phyloP scores from a whole-genome alignment of 2,329 filamentous ascomycete genomes.

The Verticillium longisporum region DNA sequence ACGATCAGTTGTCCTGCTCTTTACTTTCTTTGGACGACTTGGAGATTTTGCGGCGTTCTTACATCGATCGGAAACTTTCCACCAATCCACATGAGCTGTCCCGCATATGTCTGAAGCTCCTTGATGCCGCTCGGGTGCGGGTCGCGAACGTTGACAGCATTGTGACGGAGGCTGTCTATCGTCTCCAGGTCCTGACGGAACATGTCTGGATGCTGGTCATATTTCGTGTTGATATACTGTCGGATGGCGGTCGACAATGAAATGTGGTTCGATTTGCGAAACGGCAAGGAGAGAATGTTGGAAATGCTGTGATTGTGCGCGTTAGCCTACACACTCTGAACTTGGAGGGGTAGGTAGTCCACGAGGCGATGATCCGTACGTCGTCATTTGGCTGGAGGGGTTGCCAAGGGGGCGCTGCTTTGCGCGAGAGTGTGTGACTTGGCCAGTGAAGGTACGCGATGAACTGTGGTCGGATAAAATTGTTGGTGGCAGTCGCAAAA shows the following conservation, averaged over 20 bases:
- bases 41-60: slow-evolving; percentile 19
- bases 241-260: slow-evolving; percentile 78
- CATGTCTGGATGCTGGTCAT: slow-evolving; percentile 98
- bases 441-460: background rate
- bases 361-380: slow-evolving; percentile 13
- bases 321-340: background rate
- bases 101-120: slow-evolving; percentile 90
- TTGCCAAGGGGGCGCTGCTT: background rate
- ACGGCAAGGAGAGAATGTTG: slow-evolving; percentile 74
- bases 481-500: background rate
- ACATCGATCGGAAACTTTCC: slow-evolving; percentile 97
- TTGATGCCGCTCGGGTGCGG: slow-evolving; percentile 79
- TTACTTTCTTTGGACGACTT: slow-evolving; percentile 1
- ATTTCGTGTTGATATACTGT: slow-evolving; percentile 94
- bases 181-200: slow-evolving; percentile 80
- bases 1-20: slow-evolving; percentile 3
- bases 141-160: slow-evolving; percentile 85
- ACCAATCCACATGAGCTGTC: slow-evolving; percentile 85
- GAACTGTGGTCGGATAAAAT: background rate
- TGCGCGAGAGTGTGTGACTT: background rate
- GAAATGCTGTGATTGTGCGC: slow-evolving; percentile 18
- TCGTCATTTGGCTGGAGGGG: slow-evolving; percentile 14
- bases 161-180: slow-evolving; percentile 74
- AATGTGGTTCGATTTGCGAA: slow-evolving; percentile 75
- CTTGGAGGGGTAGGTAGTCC: background rate